These are phyloP conservation scores for Tetracladium maxilliforme DNA, from an alignment of 2,329 filamentous ascomycete genomes.

Conservation along the genomic window DNA sequence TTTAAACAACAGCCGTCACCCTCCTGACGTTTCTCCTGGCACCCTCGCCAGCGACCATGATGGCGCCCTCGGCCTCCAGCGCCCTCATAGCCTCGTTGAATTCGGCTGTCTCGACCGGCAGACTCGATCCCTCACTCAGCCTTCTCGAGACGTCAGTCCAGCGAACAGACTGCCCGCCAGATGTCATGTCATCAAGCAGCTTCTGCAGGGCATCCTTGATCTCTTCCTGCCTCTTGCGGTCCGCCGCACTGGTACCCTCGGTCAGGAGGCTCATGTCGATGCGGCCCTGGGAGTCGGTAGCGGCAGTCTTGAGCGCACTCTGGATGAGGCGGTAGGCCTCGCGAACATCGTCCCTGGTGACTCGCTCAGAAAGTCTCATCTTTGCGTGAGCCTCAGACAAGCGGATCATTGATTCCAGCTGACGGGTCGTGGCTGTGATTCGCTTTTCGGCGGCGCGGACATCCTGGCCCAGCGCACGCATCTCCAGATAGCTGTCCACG, in stretches of 20 bases:
- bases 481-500: slow-evolving; percentile 76
- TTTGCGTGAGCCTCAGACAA: slow-evolving; percentile 93
- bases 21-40: slow-evolving; percentile 68
- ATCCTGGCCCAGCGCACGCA: slow-evolving; percentile 85
- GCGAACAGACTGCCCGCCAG: slow-evolving; percentile 51
- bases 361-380: slow-evolving; percentile 71
- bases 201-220: slow-evolving; percentile 65
- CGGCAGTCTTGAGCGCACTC: slow-evolving; percentile 86
- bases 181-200: slow-evolving; percentile 68
- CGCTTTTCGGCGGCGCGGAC: slow-evolving; percentile 82
- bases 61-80: slow-evolving; percentile 71
- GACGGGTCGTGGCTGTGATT: slow-evolving; percentile 92
- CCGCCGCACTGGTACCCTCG: slow-evolving; percentile 82
- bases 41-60: slow-evolving; percentile 75
- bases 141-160: slow-evolving; percentile 66
- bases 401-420: slow-evolving; percentile 97
- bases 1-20: slow-evolving; percentile 39
- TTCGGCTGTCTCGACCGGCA: slow-evolving; percentile 62
- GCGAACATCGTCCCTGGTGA: slow-evolving; percentile 69
- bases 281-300: slow-evolving; percentile 83
- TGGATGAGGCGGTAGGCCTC: slow-evolving; percentile 91
- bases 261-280: slow-evolving; percentile 96
- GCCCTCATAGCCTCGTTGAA: slow-evolving; percentile 69
- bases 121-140: slow-evolving; percentile 55
- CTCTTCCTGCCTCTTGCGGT: slow-evolving; percentile 69